Percentiles rank a stretch among this genome's conserved stretches.
Evolutionary conservation across 1,284 basidiomycete species (phyloP).

Genomic region (Hymenochaete sp.): DNA sequence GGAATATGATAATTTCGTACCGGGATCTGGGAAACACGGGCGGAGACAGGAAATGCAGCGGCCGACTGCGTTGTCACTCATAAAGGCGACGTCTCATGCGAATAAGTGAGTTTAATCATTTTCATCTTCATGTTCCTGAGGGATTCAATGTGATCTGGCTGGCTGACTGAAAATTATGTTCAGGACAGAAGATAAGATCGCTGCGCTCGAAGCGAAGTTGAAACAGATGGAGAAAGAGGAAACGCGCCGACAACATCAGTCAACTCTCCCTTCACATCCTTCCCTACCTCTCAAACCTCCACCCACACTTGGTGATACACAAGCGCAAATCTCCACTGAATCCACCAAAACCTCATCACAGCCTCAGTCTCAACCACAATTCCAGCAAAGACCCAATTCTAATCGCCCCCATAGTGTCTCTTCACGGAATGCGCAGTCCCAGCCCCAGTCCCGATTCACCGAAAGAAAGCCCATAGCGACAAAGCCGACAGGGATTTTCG

Average conservation of each 20-base stretch:
- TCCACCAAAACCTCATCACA: neutral
- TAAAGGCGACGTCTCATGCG: constrained; percentile 62
- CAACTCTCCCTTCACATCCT: constrained; percentile 31
- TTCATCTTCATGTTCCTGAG: too few species aligned
- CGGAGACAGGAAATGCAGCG: constrained; percentile 46
- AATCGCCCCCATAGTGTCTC: neutral
- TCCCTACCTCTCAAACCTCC: constrained; percentile 46
- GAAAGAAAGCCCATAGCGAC: too few species aligned
- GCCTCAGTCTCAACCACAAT: neutral
- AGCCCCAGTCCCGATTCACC: too few species aligned
- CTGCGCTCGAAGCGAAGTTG: constrained; percentile 91
- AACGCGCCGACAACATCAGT: constrained; percentile 20
- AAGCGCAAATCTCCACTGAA: neutral
- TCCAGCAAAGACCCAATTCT: too few species aligned
- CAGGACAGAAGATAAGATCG: constrained; percentile 85
- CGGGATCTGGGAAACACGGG: constrained; percentile 18
- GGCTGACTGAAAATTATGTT: too few species aligned
- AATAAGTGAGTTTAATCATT: constrained; percentile 23
- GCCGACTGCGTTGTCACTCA: constrained; percentile 80
- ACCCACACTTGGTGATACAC: constrained; percentile 12
- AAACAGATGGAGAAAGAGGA: constrained; percentile 55
- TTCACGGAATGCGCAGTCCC: too few species aligned
- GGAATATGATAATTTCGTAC: constrained; percentile 29
- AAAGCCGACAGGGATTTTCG: constrained; percentile 7
- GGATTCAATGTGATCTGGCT: neutral